These are phyloP conservation scores for Leccinellum rugosiceps DNA, from an alignment of 768 basidiomycete genomes.

Conservation along the genomic window DNA sequence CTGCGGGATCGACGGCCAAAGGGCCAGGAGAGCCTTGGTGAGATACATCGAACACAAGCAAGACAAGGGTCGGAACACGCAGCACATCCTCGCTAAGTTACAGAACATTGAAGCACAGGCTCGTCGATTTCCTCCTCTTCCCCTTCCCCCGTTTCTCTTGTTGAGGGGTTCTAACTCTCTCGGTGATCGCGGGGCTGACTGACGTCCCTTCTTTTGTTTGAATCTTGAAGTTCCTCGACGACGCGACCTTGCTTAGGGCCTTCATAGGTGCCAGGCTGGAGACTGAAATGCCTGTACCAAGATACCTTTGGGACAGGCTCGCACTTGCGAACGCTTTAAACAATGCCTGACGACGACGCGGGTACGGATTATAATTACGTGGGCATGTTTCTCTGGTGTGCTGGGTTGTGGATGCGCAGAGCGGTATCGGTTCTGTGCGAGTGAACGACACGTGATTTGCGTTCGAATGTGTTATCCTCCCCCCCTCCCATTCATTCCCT, in stretches of 20 bases:
- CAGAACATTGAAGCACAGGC: slow-evolving; percentile 27
- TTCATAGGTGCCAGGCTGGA: background rate
- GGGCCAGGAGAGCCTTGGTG: slow-evolving; percentile 27
- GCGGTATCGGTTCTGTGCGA: background rate
- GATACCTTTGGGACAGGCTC: background rate
- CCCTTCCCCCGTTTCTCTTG: background rate
- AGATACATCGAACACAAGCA: slow-evolving; percentile 31
- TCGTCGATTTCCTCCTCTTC: background rate
- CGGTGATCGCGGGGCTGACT: background rate
- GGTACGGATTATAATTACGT: background rate
- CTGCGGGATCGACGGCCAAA: slow-evolving; percentile 27
- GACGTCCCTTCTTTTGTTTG: background rate
- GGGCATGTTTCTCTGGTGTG: background rate
- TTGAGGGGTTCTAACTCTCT: background rate
- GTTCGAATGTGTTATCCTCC: background rate
- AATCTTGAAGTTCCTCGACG: background rate
- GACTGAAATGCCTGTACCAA: background rate
- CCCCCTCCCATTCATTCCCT: background rate
- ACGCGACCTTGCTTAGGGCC: background rate
- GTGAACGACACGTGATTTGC: background rate
- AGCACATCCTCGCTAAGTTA: slow-evolving; percentile 29
- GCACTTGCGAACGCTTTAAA: background rate
- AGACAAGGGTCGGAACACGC: slow-evolving; percentile 23
- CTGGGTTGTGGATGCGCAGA: background rate
- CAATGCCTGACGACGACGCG: background rate